Percentiles rank a stretch among this genome's conserved stretches.
These are phyloP conservation scores for Corylus avellana DNA, from an alignment of 306 rosid species.

Conservation along the genomic window DNA sequence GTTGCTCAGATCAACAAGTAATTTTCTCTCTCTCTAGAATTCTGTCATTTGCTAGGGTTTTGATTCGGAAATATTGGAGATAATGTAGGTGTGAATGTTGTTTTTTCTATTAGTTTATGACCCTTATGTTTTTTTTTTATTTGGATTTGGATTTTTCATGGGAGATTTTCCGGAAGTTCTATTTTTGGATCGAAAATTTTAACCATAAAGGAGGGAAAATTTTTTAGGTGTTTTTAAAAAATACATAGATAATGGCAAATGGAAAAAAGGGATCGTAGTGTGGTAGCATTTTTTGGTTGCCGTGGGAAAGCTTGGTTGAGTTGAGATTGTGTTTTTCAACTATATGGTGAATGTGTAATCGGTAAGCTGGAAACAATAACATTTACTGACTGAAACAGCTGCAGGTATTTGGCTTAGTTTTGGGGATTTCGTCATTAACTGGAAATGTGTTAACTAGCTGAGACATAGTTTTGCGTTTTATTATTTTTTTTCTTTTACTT, in stretches of 20 bases:
- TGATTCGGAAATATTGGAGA: background rate
- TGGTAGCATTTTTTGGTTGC: background rate
- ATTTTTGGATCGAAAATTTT: background rate
- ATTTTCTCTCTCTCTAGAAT: background rate
- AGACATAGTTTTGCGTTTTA: background rate
- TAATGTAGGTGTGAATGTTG: background rate
- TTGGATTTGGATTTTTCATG: background rate
- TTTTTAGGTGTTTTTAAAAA: background rate
- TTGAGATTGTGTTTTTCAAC: background rate
- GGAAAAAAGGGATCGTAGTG: no score
- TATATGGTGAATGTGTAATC: background rate
- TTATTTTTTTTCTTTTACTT: background rate
- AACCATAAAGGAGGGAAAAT: background rate
- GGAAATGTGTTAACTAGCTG: background rate
- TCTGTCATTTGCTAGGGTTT: background rate
- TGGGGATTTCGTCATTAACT: background rate
- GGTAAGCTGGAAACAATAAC: background rate
- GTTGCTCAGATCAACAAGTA: constrained; percentile 99
- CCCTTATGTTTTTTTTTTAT: background rate
- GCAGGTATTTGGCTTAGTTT: background rate
- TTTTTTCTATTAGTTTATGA: background rate
- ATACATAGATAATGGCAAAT: no score
- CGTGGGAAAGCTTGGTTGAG: background rate
- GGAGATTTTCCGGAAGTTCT: background rate
- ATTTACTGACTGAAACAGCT: background rate